phyloP scores from a whole-genome alignment of 768 basidiomycete genomes.

The Trametes maxima region DNA sequence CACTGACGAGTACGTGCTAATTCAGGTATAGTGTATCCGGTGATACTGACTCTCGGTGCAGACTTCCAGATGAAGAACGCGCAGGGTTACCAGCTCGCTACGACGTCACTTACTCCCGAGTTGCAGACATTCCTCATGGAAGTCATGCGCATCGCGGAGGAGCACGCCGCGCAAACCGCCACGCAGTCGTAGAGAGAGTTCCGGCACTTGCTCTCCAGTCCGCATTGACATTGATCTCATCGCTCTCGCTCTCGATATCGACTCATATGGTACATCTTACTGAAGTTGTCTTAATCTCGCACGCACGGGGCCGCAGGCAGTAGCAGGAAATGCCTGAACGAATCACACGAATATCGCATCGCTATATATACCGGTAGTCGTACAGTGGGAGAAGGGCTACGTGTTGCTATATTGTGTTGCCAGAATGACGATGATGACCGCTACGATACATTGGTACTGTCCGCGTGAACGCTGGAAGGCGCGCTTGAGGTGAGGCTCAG shows the following conservation, averaged over 20 bases:
- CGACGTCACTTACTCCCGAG: constrained; percentile 70
- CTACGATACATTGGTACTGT: neutral
- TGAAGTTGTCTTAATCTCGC: constrained; percentile 2
- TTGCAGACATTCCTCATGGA: constrained; percentile 85
- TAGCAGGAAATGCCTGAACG: constrained; percentile 3
- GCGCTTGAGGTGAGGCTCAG: neutral
- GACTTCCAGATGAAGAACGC: constrained; percentile 78
- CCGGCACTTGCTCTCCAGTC: neutral
- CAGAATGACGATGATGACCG: constrained; percentile 1
- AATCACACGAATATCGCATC: constrained; percentile 1
- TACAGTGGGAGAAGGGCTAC: neutral
- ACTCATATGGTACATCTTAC: constrained; percentile 11
- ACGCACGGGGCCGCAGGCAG: constrained; percentile 6
- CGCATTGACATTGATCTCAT: constrained; percentile 11
- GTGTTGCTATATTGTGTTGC: neutral
- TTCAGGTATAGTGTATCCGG: neutral
- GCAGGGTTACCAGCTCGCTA: constrained; percentile 68
- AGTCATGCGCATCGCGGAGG: constrained; percentile 74
- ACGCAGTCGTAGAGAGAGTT: constrained; percentile 4
- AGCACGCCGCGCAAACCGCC: constrained; percentile 25
- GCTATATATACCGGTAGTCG: neutral
- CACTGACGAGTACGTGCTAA: constrained; percentile 63
- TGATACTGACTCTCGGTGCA: constrained; percentile 32
- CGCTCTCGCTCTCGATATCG: constrained; percentile 18
- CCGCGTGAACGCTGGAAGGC: neutral